Evolutionary conservation across 176 grass and related monocot species (phyloP).

Genomic region (Thinopyrum elongatum): DNA sequence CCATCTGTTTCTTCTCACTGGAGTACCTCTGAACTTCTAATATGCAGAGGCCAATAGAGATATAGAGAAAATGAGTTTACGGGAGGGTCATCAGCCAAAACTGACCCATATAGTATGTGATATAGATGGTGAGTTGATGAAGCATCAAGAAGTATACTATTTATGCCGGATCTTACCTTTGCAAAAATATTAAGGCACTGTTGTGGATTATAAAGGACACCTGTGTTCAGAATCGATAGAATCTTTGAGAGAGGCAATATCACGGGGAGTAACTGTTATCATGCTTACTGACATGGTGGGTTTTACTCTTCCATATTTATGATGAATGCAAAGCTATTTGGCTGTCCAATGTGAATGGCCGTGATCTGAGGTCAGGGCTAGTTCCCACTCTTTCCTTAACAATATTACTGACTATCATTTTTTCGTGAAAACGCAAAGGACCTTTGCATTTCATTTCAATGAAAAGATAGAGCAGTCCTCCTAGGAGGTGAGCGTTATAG

Average conservation of each 20-base stretch:
- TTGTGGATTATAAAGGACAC: conserved; percentile 46
- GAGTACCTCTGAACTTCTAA: not conserved
- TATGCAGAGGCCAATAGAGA: conserved; percentile 46
- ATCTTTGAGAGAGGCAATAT: conserved; percentile 63
- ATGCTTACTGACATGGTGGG: conserved; percentile 78
- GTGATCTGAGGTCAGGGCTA: conserved; percentile 7
- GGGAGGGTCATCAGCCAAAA: conserved; percentile 45
- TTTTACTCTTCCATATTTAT: conserved; percentile 13
- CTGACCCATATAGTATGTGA: conserved; percentile 78
- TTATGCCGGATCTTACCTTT: conserved; percentile 18
- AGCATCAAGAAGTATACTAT: conserved; percentile 2
- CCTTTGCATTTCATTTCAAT: no score
- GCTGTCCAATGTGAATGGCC: not conserved
- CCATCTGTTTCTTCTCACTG: conserved; percentile 8
- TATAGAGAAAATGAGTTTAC: conserved; percentile 39
- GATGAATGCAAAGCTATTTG: conserved; percentile 14
- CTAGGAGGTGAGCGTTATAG: no score
- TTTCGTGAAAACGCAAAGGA: no score
- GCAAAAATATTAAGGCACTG: conserved; percentile 46
- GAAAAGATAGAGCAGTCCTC: no score
- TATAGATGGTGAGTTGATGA: conserved; percentile 75
- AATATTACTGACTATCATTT: not conserved
- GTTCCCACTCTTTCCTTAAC: not conserved
- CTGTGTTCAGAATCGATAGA: conserved; percentile 45
- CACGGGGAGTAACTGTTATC: conserved; percentile 58